Evolutionary conservation across 2,329 filamentous ascomycete species (phyloP).

Genomic region (Exophiala alcalophila): DNA sequence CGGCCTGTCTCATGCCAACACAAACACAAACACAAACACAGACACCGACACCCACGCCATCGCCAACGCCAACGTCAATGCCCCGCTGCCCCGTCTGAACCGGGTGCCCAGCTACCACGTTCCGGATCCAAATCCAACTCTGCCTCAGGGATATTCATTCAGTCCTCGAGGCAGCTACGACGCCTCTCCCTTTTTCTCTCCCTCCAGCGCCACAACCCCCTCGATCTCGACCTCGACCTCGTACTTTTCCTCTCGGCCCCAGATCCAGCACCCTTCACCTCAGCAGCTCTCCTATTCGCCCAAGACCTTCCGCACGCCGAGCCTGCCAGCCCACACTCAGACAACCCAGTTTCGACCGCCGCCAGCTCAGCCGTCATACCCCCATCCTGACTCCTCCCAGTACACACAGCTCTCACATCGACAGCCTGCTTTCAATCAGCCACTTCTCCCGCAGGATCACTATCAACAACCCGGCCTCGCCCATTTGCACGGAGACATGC

Average conservation of each 20-base stretch:
- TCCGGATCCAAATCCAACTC: constrained; percentile 31
- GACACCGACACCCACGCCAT: too few relatives aligned
- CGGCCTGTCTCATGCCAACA: constrained; percentile 36
- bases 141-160: constrained; percentile 34
- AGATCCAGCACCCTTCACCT: constrained; percentile 4
- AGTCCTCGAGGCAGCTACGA: constrained; percentile 43
- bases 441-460: constrained; percentile 5
- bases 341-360: constrained; percentile 25
- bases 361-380: constrained; percentile 32
- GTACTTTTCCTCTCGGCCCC: constrained; percentile 26
- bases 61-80: too few relatives aligned
- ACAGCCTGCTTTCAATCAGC: constrained; percentile 27
- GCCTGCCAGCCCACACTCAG: constrained; percentile 9
- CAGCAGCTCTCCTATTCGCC: constrained; percentile 13
- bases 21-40: too few relatives aligned
- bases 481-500: constrained; percentile 38
- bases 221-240: constrained; percentile 25
- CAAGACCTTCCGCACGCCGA: constrained; percentile 18
- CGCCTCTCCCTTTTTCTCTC: constrained; percentile 46
- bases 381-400: constrained; percentile 17
- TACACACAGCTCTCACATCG: constrained; percentile 39
- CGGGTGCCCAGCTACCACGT: constrained; percentile 33
- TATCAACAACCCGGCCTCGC: constrained; percentile 7
- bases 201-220: constrained; percentile 32
- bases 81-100: constrained; percentile 36